These are phyloP conservation scores for Babesia ovis DNA, from an alignment of 169 alveolate genomes.

Conservation along the genomic window DNA sequence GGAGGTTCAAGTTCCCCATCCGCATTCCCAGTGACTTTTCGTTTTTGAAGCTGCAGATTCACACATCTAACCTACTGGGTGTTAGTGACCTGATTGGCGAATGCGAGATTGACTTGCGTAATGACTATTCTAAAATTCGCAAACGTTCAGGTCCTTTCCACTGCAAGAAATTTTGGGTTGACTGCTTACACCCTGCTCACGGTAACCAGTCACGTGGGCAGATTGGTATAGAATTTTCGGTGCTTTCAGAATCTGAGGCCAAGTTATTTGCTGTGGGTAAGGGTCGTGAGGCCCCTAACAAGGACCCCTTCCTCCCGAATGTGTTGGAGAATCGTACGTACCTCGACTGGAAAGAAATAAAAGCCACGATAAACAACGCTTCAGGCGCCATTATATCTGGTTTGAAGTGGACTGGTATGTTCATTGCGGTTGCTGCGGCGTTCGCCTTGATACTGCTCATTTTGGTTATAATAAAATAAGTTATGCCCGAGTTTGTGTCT, in stretches of 20 bases:
- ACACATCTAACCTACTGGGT: constrained; percentile 70
- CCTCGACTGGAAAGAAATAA: constrained; percentile 87
- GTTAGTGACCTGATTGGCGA: constrained; percentile 85
- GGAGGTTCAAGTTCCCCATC: constrained; percentile 86
- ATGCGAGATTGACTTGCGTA: constrained; percentile 78
- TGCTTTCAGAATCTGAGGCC: constrained; percentile 82
- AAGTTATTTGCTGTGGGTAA: constrained; percentile 86
- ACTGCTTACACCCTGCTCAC: constrained; percentile 81
- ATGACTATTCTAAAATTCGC: constrained; percentile 81
- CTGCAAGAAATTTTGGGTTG: constrained; percentile 79
- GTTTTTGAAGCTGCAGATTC: constrained; percentile 81
- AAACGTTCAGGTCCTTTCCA: constrained; percentile 73
- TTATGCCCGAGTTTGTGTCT: no score
- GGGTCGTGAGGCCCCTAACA: constrained; percentile 89
- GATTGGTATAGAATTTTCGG: constrained; percentile 83
- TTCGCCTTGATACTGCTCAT: constrained; percentile 50
- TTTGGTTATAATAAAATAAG: constrained; percentile 50
- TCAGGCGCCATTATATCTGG: constrained; percentile 81
- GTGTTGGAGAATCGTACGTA: constrained; percentile 86
- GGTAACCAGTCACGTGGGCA: constrained; percentile 81
- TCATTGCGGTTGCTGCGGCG: constrained; percentile 42
- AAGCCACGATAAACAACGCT: constrained; percentile 79
- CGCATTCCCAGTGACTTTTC: constrained; percentile 86
- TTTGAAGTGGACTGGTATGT: constrained; percentile 72
- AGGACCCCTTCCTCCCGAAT: constrained; percentile 84